Evolutionary conservation across 2,329 filamentous ascomycete genomes (phyloP), one percentile per base, ranked within the genome.

Genomic region (Acephala macrosclerotiorum): DNA sequence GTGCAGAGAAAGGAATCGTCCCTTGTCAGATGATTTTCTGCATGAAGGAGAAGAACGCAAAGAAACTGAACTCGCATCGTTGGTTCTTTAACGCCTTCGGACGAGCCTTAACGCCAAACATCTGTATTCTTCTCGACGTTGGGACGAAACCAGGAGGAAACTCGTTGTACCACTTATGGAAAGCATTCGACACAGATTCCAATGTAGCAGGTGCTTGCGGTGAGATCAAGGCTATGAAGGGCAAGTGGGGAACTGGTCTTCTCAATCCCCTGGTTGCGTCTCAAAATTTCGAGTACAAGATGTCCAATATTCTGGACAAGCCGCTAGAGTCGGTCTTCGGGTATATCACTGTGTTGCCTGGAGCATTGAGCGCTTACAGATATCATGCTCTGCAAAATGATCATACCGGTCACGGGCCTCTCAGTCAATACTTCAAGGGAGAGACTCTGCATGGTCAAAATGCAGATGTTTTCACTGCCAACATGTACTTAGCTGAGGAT

Each of bases 71-170:
- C 82, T 97, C 94, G 0, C 96, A 99, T 79, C 89, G 96, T 64
- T 99, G 96, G 96, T 98, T 97, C 82, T 99, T 99, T 83, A 99
- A 99, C 76, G 96, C 96, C 0, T 97, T 99, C 76, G 96, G 96
- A 35, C 89, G 91, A 69, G 91, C 95, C 0, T 84, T 99, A 26
- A 97, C 95, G 71, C 96, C 96, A 0, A 99, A 99, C 71, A 92
- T 99, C 38, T 99, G 96, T 79, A 97, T 99, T 77, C 81, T 99
- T 68, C 89, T 99, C 16, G 96, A 99, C 78, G 96, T 99, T 12
- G 96, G 96, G 63, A 99, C 96, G 0, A 93, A 93, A 66, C 96
- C 96, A 0, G 93, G 93, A 0, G 84, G 89, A 51, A 97, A 91
- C 64, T 95, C 95, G 2, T 84, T 99, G n/a, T 99, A 99, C 75